Base-by-base conservation (phyloP, 2,329 filamentous ascomycete species). In the Arthroderma uncinatum region DNA sequence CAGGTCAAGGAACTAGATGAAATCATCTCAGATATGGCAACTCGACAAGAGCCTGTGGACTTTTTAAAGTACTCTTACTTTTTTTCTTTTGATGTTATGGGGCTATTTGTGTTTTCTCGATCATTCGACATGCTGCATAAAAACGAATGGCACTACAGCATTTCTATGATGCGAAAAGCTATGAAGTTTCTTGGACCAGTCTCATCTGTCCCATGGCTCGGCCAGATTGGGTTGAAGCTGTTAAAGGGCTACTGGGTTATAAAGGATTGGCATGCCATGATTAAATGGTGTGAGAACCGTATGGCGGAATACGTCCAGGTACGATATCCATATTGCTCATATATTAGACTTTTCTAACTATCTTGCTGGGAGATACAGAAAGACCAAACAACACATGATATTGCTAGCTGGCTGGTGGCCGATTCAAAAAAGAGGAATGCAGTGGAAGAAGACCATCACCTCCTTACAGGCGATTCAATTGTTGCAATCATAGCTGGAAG, bases 101-200 rank as follows among this genome's bases (percentile, higher is more conserved):
- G 74, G 3, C 67, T 68, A 7, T 63, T 78, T 33, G 72, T 73
- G 0, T 77, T 77, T 61, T 74, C 71, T 3, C 66, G 70, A 54
- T 64, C 74, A 50, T 65, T 71, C 68, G 1, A 67, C 74, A 66
- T 72, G 1, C 64, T 78, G 8, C 69, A 64, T 0, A 67, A 67
- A 28, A 67, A 66, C 4, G 65, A 71, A 63, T 56, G 63, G 36
- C 58, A 48, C 6, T 36, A 61, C 21, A 58, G 25, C 33, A 19
- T 62, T 16, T 48, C 50, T 23, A 57, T 53, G 1, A 36, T 63
- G 33, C 61, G 60, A 23, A 28, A 25, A 1, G 50, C 53, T 36
- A 60, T 61, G 59, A 56, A 30, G 14, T 21, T 50, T 4, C 28
- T 61, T 47, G 59, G 54, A 10, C 37, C 52, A 7, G 33, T 59